phyloP scores from a whole-genome alignment of 352 stramenopile species.

The Elongisporangium senticosum region DNA sequence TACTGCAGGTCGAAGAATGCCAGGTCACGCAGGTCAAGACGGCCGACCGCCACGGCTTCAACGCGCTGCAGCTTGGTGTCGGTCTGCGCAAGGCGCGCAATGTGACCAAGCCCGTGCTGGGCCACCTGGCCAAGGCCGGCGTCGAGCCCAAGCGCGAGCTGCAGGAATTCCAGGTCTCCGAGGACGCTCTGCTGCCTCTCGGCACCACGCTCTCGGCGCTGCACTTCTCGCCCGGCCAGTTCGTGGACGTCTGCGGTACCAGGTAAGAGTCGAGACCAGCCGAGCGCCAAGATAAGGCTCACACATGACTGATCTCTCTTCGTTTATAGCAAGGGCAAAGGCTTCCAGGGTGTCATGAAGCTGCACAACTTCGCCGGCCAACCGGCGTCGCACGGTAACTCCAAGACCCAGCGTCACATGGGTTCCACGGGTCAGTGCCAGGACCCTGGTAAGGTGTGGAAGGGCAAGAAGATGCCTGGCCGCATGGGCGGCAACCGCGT shows the following conservation, averaged over 20 bases:
- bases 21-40: conserved; percentile 96
- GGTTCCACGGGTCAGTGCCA: conserved; percentile 98
- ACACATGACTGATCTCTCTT: background rate
- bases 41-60: conserved; percentile 92
- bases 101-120: conserved; percentile 89
- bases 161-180: conserved; percentile 92
- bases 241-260: conserved; percentile 95
- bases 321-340: conserved; percentile 71
- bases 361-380: conserved; percentile 96
- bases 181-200: conserved; percentile 83
- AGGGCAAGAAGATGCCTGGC: conserved; percentile 99
- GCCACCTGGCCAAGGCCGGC: conserved; percentile 90
- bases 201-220: conserved; percentile 92
- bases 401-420: conserved; percentile 94
- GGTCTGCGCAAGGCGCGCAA: conserved; percentile 96
- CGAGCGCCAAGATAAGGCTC: background rate
- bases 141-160: conserved; percentile 93
- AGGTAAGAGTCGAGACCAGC: conserved; percentile 32
- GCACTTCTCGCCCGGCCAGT: conserved; percentile 98
- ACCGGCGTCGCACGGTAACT: conserved; percentile 97
- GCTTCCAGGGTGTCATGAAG: conserved; percentile 97
- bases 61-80: conserved; percentile 93
- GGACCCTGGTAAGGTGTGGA: conserved; percentile 98
- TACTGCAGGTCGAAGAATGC: conserved; percentile 87
- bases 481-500: conserved; percentile 93